phyloP scores from a whole-genome alignment of 2,329 filamentous ascomycete genomes.

The Capronia americana region DNA sequence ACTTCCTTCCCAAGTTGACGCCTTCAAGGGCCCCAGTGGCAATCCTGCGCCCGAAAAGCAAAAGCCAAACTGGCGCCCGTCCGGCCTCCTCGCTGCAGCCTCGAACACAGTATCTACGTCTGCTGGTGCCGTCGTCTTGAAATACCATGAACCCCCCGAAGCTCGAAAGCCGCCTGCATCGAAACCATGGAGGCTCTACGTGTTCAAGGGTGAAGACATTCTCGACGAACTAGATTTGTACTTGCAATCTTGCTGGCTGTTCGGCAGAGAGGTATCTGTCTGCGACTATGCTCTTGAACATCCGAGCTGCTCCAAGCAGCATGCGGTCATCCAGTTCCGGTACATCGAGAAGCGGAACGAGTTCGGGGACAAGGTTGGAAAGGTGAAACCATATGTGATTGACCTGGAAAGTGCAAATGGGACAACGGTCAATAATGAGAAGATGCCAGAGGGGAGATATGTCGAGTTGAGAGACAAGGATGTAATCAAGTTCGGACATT shows the following conservation, averaged over 20 bases:
- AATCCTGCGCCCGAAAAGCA: slow-evolving; percentile 68
- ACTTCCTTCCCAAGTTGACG: slow-evolving; percentile 55
- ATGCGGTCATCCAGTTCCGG: slow-evolving; percentile 93
- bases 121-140: slow-evolving; percentile 74
- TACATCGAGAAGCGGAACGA: slow-evolving; percentile 83
- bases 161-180: slow-evolving; percentile 82
- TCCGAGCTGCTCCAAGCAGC: slow-evolving; percentile 92
- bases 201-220: slow-evolving; percentile 84
- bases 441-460: slow-evolving; percentile 76
- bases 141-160: slow-evolving; percentile 95
- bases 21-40: slow-evolving; percentile 47
- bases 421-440: slow-evolving; percentile 78
- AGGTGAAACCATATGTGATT: slow-evolving; percentile 85
- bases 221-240: slow-evolving; percentile 81
- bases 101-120: slow-evolving; percentile 77
- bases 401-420: slow-evolving; percentile 95
- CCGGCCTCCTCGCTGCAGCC: slow-evolving; percentile 83
- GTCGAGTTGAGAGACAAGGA: slow-evolving; percentile 88
- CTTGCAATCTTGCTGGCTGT: slow-evolving; percentile 83
- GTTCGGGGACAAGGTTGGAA: slow-evolving; percentile 80
- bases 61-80: slow-evolving; percentile 82
- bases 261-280: slow-evolving; percentile 80
- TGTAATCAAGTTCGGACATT: slow-evolving; percentile 84
- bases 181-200: slow-evolving; percentile 85
- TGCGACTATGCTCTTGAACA: slow-evolving; percentile 87